Base-by-base conservation (phyloP, 2,329 filamentous ascomycete species). In the Penicillium expansum region DNA sequence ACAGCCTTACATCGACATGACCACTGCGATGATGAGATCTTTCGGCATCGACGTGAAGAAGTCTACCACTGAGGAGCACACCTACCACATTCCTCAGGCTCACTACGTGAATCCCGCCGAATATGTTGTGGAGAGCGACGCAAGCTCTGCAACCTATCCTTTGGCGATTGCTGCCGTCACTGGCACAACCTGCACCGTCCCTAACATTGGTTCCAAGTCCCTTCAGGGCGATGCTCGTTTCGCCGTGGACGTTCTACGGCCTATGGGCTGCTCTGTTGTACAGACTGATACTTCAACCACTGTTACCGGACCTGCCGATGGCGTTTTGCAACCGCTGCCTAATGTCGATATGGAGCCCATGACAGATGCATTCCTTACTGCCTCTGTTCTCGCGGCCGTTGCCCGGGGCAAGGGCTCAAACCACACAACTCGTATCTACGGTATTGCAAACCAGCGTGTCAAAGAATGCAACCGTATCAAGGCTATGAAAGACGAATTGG, bases 311-410 rank as follows among this genome's bases (percentile, higher is more conserved):
- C 94, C 94, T n/a, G 76, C 83, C 2, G 75, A 82, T 54, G 93
- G 94, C 11, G 76, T 82, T 16, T 78, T 99, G 38, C 86, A 86
- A 65, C 88, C 90, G 0, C 79, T 99, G 13, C 78, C 86, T 18
- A 88, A 93, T 57, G 86, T 99, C 29, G 92, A 99, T 69, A 99
- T 99, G 94, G 94, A 97, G 74, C 90, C 93, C 1, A 99, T 99
- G 94, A 99, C 94, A 0, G 94, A 99, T 75, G 94, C 94, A 48
- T 99, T 99, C 80, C 82, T 99, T 51, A 97, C 92, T 5, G 94
- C 94, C 18, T 95, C 92, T 1, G 92, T 96, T 5, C 82, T 99
- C 45, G 94, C 92, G 27, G 94, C 94, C 35, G 91, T 96, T 42
- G 92, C 93, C 10, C 86, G 83, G 14, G 91, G 90, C 2, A 86